Conservation (phyloP, 345 rosid species). For the Salix udensis region DNA sequence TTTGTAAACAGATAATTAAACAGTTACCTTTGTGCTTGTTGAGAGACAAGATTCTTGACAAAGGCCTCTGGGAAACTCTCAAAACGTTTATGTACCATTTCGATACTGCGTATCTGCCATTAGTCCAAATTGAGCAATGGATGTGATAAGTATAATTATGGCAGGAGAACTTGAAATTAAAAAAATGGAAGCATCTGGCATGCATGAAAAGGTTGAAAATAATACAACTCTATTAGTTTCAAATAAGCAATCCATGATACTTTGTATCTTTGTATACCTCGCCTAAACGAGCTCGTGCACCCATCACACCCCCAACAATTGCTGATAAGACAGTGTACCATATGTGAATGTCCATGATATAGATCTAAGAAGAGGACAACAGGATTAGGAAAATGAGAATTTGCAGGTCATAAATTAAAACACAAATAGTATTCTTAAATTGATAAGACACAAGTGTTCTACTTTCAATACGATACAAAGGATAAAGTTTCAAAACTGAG, state of each 20-base stretch:
- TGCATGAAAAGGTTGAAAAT: background rate
- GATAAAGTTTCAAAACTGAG: background rate
- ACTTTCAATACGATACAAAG: background rate
- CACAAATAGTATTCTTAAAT: background rate
- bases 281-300: conserved; percentile 94
- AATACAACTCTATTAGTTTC: background rate
- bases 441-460: too few relatives aligned
- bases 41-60: conserved; percentile 75
- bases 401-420: background rate
- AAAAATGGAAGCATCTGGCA: background rate
- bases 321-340: conserved; percentile 94
- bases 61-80: conserved; percentile 97
- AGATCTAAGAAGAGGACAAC: conserved; percentile 48
- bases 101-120: conserved; percentile 79
- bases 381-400: background rate
- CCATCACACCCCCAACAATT: conserved; percentile 95
- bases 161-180: background rate
- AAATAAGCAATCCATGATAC: background rate
- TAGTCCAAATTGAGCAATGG: conserved; percentile 12
- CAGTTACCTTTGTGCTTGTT: conserved; percentile 49
- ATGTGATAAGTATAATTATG: conserved; percentile 8
- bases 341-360: conserved; percentile 93
- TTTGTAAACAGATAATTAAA: background rate
- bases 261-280: conserved; percentile 48
- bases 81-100: conserved; percentile 97